Evolutionary conservation across 2,329 filamentous ascomycete genomes (phyloP), one percentile per base, ranked within the genome.

Genomic region (Sclerotinia trifoliorum): DNA sequence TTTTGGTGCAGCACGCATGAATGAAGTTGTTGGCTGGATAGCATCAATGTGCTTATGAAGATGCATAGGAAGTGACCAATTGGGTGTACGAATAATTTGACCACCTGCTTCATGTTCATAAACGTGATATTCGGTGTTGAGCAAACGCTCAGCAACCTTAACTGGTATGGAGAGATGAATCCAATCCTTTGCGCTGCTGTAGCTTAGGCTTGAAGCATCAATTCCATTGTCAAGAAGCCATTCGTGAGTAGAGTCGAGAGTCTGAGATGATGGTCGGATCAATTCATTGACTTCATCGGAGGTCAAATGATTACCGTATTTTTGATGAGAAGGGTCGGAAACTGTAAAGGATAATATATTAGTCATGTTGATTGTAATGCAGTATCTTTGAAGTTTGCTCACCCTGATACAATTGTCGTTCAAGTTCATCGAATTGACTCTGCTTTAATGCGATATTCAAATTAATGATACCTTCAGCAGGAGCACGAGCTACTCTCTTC

Each of bases 371-470:
- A n/a, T 56, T n/a, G 5, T 2, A n/a, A 32, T 29, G 35, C 49
- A 65, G 19, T 3, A 2, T 15, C 7, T 24, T 32, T 17, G 17
- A 39, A 5, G 6, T 57, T 42, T 52, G 13, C 73, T 71, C 75
- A 83, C 82, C 80, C 77, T 86, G 81, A 70, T 81, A 80, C 4
- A 88, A 78, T 72, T 86, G 84, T 69, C 81, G 80, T 75, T 87
- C 84, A 26, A 88, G 78, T 71, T 84, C 82, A 24, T 81, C 80
- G 68, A 87, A 85, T 55, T 83, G 82, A 68, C 81, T 80, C 75
- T 88, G 86, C 79, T 84, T 87, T 69, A 88, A 75, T 42, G 83
- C 86, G 73, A 88, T 87, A 62, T 86, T 82, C 58, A 88, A 77
- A 48, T 85, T 78, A 69, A 88, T 81, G 46, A 80, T 77, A 70